Percentiles rank a stretch among this genome's conserved stretches.
These are phyloP conservation scores for Chalaropsis ovoidea DNA, from an alignment of 2,329 filamentous ascomycete genomes.

Conservation along the genomic window DNA sequence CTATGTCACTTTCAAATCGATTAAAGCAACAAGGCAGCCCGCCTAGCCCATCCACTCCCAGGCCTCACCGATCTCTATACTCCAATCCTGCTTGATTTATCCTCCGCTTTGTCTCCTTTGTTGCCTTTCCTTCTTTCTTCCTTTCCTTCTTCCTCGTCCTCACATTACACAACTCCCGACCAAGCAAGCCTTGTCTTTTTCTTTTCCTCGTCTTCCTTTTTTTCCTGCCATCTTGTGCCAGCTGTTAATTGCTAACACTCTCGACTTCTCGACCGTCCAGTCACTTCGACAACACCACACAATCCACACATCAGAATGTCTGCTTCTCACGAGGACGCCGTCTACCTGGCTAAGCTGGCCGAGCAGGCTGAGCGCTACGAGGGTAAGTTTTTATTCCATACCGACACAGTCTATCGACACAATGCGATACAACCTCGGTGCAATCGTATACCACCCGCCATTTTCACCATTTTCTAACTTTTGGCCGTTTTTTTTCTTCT, in stretches of 20 bases:
- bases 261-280: constrained; percentile 18
- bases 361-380: constrained; percentile 99
- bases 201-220: constrained; percentile 10
- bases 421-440: constrained; percentile 17
- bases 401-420: not conserved
- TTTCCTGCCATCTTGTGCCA: constrained; percentile 8
- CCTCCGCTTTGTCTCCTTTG: constrained; percentile 16
- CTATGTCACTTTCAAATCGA: constrained; percentile 9
- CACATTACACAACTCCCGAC: not conserved
- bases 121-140: constrained; percentile 7
- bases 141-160: constrained; percentile 3
- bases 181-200: constrained; percentile 12
- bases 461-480: constrained; percentile 17
- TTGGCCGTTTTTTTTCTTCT: not conserved
- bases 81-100: constrained; percentile 14
- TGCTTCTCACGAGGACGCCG: constrained; percentile 71
- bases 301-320: constrained; percentile 59
- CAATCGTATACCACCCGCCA: constrained; percentile 25
- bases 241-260: constrained; percentile 8
- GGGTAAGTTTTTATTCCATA: constrained; percentile 47
- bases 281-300: constrained; percentile 18
- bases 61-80: constrained; percentile 19
- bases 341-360: constrained; percentile 99
- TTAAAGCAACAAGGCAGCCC: constrained; percentile 14
- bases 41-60: constrained; percentile 13